Conservation (phyloP, 352 stramenopile species). For the Pythium myriotylum region DNA sequence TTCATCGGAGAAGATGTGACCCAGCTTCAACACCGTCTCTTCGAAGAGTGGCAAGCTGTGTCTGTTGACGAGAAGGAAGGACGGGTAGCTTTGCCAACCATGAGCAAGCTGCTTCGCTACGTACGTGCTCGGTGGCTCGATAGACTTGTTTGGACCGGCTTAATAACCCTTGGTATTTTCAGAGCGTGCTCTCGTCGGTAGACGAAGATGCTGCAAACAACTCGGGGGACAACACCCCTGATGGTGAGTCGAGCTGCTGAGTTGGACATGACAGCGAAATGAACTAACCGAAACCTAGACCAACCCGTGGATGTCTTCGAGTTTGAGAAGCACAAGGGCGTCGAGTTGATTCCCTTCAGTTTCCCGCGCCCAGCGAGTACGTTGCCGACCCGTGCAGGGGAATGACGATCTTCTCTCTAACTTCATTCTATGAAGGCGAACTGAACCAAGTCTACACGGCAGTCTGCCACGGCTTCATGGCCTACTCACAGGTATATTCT, state of each 20-base stretch:
- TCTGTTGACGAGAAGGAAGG: conserved; percentile 32
- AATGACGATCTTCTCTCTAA: background rate
- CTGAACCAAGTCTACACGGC: conserved; percentile 48
- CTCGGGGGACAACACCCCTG: conserved; percentile 28
- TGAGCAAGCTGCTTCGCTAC: conserved; percentile 58
- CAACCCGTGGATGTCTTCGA: conserved; percentile 39
- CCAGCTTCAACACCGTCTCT: conserved; percentile 59
- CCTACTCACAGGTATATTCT: conserved; percentile 66
- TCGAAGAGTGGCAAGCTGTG: conserved; percentile 52
- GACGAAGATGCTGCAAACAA: conserved; percentile 38
- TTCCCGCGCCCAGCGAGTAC: conserved; percentile 39
- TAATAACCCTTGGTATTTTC: too few relatives aligned
- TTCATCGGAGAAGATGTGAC: conserved; percentile 68
- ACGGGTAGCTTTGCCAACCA: conserved; percentile 42
- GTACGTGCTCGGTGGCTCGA: conserved; percentile 31
- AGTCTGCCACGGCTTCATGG: conserved; percentile 69
- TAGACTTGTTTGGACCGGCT: too few relatives aligned
- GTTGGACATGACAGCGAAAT: too few relatives aligned
- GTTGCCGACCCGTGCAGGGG: background rate
- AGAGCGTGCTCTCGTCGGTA: conserved; percentile 68
- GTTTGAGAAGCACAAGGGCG: conserved; percentile 43
- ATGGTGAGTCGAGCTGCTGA: conserved; percentile 21
- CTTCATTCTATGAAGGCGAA: conserved; percentile 29
- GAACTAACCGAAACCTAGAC: conserved; percentile 20
- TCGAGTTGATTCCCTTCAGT: conserved; percentile 64